Base-by-base conservation (phyloP, 2,329 filamentous ascomycete species). In the Aspergillus novoparasiticus region DNA sequence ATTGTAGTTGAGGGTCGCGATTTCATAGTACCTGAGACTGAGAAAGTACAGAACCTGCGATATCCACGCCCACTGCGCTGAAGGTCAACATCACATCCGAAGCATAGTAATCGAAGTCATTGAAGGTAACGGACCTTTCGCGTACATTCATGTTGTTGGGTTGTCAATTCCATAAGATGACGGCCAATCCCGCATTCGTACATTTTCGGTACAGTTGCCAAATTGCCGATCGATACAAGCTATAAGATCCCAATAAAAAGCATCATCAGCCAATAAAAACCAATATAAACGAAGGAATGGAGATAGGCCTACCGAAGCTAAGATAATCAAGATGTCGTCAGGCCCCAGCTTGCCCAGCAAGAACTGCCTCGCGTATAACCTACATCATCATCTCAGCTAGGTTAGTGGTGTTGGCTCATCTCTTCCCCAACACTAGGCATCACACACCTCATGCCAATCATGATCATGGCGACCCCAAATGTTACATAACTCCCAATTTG, bases 11-110 rank as follows among this genome's bases (percentile, higher is more conserved):
- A 30, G 16, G 26, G 48, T 6, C 1, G 41, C 4, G 41, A 50
- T 50, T 28, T 26, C 3, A 26, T 5, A 34, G 19, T 53, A 53
- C 50, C 50, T 30, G 30, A 53, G 50, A 53, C 50, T 53, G 30
- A 53, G 26, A 34, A n/a, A 53, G 50, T 53, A 53, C 30, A 53
- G 28, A 53, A 53, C 30, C 30, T 53, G 50, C 19, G 50, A 53
- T 53, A 53, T 32, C 50, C 50, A 53, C n/a, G 50, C 50, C 50
- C 50, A 53, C 50, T 53, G 4, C 6, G 5, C 0, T 14, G 6
- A 14, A 12, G 9, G 23, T 53, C 30, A 53, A 14, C 50, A 4
- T 28, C 9, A 14, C 16, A 2, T 8, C 23, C 45, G 8, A 48
- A 26, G 12, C 28, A 26, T 48, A 16, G 45, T 19, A 8, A 5